Conservation (phyloP, 495 filamentous ascomycete genomes). For the Annulohypoxylon bovei region DNA sequence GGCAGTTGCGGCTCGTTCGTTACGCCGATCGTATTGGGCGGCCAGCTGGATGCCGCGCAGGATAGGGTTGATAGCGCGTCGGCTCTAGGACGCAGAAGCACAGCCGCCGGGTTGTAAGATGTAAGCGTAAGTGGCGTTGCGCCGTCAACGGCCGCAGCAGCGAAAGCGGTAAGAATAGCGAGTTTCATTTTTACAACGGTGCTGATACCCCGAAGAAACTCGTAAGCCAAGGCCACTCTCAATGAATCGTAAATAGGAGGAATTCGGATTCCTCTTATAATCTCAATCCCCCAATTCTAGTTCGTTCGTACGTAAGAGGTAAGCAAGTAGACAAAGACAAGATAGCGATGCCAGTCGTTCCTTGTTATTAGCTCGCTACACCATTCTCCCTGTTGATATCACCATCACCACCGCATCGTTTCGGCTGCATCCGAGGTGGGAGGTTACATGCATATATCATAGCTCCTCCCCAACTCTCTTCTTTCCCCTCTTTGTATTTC, state of each 20-base stretch:
- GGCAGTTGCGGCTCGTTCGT: constrained; percentile 57
- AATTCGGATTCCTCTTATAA: not conserved
- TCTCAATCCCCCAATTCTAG: not conserved
- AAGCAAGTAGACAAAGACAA: not conserved
- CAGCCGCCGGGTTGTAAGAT: constrained; percentile 31
- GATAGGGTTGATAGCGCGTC: constrained; percentile 15
- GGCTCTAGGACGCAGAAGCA: constrained; percentile 6
- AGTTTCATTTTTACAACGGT: constrained; percentile 24
- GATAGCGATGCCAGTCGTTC: constrained; percentile 16
- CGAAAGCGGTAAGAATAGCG: constrained; percentile 4
- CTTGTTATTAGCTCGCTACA: constrained; percentile 9
- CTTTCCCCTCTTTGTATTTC: not conserved
- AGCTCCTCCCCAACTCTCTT: not conserved
- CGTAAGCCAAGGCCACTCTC: not conserved
- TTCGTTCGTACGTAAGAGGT: not conserved
- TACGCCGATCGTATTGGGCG: constrained; percentile 43
- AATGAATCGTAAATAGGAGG: not conserved
- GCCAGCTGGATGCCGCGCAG: constrained; percentile 45
- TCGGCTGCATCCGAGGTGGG: constrained; percentile 9
- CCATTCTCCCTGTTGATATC: constrained; percentile 25
- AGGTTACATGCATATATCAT: not conserved
- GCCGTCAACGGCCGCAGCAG: constrained; percentile 15
- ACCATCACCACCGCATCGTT: constrained; percentile 8
- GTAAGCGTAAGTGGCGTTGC: constrained; percentile 31
- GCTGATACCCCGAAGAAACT: not conserved